Evolutionary conservation across 495 filamentous ascomycete genomes (phyloP).

Genomic region (Eremomyces bilateralis): DNA sequence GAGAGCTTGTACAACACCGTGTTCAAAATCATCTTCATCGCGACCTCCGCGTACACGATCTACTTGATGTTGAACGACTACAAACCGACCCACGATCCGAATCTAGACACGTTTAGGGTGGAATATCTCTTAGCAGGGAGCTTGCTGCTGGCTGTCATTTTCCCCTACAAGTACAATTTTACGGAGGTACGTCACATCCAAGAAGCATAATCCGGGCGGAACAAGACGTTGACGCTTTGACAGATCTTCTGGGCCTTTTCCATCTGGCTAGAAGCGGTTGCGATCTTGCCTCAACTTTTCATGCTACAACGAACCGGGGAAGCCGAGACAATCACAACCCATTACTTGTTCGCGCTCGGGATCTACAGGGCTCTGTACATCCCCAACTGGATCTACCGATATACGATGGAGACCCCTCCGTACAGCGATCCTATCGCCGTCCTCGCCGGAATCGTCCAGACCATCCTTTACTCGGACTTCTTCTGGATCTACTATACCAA

Average conservation of each 20-base stretch:
- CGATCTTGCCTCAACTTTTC: conserved; percentile 91
- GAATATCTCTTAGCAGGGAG: conserved; percentile 74
- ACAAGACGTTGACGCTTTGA: conserved; percentile 5
- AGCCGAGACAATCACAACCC: conserved; percentile 92
- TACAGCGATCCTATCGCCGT: conserved; percentile 68
- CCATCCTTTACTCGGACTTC: conserved; percentile 90
- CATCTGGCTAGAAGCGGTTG: conserved; percentile 92
- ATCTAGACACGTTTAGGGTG: conserved; percentile 89
- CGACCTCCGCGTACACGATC: conserved; percentile 71
- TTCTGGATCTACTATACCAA: conserved; percentile 99
- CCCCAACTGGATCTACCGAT: conserved; percentile 92
- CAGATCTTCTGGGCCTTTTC: conserved; percentile 93
- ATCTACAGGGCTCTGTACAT: conserved; percentile 86
- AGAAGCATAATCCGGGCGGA: background rate
- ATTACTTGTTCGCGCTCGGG: conserved; percentile 94
- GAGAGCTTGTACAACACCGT: conserved; percentile 54
- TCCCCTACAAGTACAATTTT: conserved; percentile 56
- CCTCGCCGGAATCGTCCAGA: conserved; percentile 75
- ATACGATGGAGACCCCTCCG: conserved; percentile 36
- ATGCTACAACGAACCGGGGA: conserved; percentile 95
- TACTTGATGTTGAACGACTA: conserved; percentile 94
- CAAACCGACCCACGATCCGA: conserved; percentile 87
- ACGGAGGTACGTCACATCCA: conserved; percentile 26
- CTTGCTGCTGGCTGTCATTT: conserved; percentile 54
- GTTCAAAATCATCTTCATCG: conserved; percentile 92